These are phyloP conservation scores for Citrus australasica DNA, from an alignment of 345 rosid genomes.

Conservation along the genomic window DNA sequence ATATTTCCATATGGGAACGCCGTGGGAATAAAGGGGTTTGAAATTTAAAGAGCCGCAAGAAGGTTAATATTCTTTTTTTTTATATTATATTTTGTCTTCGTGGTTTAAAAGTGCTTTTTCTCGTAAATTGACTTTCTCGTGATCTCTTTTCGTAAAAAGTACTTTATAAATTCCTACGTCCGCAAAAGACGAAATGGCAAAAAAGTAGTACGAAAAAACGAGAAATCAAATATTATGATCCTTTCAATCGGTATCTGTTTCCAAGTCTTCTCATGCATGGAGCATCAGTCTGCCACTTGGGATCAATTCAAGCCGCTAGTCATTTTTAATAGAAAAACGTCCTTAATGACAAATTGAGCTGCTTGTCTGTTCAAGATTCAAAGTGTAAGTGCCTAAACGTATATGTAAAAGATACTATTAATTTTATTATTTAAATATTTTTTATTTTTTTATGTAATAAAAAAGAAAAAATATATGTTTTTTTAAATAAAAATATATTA, in stretches of 20 bases:
- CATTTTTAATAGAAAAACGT: not conserved
- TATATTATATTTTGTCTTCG: too few species aligned
- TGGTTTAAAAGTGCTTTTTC: not conserved
- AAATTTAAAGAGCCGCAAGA: not conserved
- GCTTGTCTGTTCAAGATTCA: not conserved
- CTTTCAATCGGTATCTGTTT: not conserved
- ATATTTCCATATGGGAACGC: not conserved
- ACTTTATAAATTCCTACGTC: too few species aligned
- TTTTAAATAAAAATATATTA: too few species aligned
- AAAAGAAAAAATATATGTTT: too few species aligned
- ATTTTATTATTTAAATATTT: too few species aligned
- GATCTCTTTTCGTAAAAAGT: not conserved
- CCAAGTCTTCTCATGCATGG: not conserved
- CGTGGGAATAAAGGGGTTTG: conserved; percentile 11
- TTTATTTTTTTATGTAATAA: too few species aligned
- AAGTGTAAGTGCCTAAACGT: not conserved
- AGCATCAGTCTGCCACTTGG: not conserved
- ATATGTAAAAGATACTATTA: too few species aligned
- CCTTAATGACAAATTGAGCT: not conserved
- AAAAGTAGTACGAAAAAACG: not conserved
- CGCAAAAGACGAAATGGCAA: too few species aligned
- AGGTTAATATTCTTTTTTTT: too few species aligned
- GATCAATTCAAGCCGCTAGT: not conserved
- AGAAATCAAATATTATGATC: not conserved
- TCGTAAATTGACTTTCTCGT: not conserved